Percentiles rank a stretch among this genome's conserved stretches.
These are phyloP conservation scores for Chenopodium album DNA, from an alignment of 148 eudicot genomes.

Conservation along the genomic window DNA sequence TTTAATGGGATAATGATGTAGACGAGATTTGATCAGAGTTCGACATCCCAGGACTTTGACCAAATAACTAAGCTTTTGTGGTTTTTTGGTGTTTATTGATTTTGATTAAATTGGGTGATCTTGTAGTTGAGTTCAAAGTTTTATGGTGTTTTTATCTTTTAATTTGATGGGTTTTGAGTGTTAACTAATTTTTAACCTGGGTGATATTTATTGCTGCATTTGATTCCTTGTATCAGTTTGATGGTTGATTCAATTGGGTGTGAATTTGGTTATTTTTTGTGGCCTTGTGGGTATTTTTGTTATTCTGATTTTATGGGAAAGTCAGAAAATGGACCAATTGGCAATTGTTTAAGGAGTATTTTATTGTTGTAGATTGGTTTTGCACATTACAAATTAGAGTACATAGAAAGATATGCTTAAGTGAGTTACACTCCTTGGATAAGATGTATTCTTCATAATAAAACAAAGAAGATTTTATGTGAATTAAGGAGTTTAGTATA, in stretches of 20 bases:
- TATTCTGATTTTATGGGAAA: background rate
- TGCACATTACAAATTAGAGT: background rate
- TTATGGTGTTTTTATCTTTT: background rate
- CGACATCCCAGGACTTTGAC: background rate
- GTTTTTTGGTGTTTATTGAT: background rate
- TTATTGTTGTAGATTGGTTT: background rate
- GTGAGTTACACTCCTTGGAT: background rate
- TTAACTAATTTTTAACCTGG: background rate
- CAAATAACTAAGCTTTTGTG: background rate
- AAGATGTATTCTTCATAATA: background rate
- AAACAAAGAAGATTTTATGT: background rate
- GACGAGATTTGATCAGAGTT: background rate
- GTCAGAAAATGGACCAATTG: background rate
- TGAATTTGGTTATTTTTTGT: background rate
- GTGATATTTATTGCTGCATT: background rate
- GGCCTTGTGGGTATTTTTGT: background rate
- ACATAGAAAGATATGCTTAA: background rate
- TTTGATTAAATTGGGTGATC: background rate
- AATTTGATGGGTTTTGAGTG: constrained; percentile 11
- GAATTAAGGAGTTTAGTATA: background rate
- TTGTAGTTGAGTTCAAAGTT: background rate
- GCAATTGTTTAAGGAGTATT: background rate
- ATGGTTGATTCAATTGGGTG: constrained; percentile 13
- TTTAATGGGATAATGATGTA: background rate
- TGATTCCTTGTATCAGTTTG: background rate